Evolutionary conservation across 2,329 filamentous ascomycete genomes (phyloP).

Genomic region (Penicillium griseofulvum): DNA sequence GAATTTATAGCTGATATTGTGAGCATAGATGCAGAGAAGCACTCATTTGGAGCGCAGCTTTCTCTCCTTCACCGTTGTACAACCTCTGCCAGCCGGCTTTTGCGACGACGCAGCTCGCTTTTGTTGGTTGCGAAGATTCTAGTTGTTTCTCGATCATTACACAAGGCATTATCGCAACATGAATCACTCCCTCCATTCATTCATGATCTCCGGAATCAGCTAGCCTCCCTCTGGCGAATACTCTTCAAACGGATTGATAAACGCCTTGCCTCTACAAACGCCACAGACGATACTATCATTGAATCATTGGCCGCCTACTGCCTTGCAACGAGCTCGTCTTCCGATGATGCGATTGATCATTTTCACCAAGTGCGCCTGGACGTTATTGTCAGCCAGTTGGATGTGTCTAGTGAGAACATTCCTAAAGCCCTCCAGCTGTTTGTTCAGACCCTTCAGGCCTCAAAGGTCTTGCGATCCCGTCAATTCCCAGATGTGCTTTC

Average conservation of each 20-base stretch:
- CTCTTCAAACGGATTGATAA: slow-evolving; percentile 65
- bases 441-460: slow-evolving; percentile 71
- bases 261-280: slow-evolving; percentile 47
- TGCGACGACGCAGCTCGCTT: slow-evolving; percentile 52
- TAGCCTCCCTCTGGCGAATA: slow-evolving; percentile 62
- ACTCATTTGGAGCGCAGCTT: slow-evolving; percentile 56
- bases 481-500: slow-evolving; percentile 68
- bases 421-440: slow-evolving; percentile 69
- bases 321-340: slow-evolving; percentile 74
- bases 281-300: slow-evolving; percentile 53
- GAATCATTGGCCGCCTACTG: slow-evolving; percentile 79
- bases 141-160: slow-evolving; percentile 71
- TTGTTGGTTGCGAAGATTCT: slow-evolving; percentile 67
- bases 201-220: slow-evolving; percentile 62
- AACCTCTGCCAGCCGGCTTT: slow-evolving; percentile 51
- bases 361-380: slow-evolving; percentile 72
- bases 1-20: slow-evolving; percentile 16
- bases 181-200: slow-evolving; percentile 52
- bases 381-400: slow-evolving; percentile 64
- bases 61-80: slow-evolving; percentile 58
- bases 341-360: slow-evolving; percentile 73
- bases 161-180: slow-evolving; percentile 66
- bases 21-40: slow-evolving; percentile 41
- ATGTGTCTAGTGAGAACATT: slow-evolving; percentile 53
- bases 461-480: slow-evolving; percentile 71